Evolutionary conservation across 208 protist species (phyloP), one percentile per base, ranked within the genome.

Genomic region (Angomonas deanei): DNA sequence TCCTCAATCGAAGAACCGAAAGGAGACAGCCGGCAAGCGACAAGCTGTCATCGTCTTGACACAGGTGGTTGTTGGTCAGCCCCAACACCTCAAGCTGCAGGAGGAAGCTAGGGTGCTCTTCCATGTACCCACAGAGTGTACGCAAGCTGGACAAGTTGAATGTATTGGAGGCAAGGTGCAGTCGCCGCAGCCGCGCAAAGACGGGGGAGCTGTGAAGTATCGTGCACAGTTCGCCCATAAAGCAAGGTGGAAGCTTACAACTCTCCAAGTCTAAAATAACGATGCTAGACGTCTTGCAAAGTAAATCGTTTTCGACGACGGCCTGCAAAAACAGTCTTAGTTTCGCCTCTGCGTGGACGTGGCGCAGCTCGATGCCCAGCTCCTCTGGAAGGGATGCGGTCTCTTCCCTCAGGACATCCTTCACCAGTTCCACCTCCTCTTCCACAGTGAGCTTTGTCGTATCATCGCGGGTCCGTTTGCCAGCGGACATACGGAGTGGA

Each of bases 51-150:
- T 17, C 31, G 24, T 34, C 56, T 24, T 34, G 2, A 6, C 64
- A 42, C 0, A 77, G 57, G 0, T 57, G 56, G n/a, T 83, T 83
- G 53, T 83, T 83, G 2, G 72, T 79, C 19, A 83, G 63, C 0
- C 76, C 76, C 2, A 78, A 5, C n/a, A 61, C 61, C 21, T 70
- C 70, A 1, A 81, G 39, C 0, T 30, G 34, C 38, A 28, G 46
- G 15, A 36, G 17, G 0, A 19, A 31, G 6, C 28, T 15, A 15
- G 1, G 8, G n/a, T 52, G 4, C 13, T 6, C 49, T 28, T n/a
- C 58, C 46, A 53, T 66, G 30, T 21, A 80, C 64, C 1, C 34
- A 21, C 30, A 68, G n/a, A 81, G 66, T 13, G 33, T n/a, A 1
- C 59, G 54, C 3, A 81, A 60, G 8, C 38, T 13, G 23, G 0